These are phyloP conservation scores for Citrus cavaleriei DNA, from an alignment of 345 rosid species.

Conservation along the genomic window DNA sequence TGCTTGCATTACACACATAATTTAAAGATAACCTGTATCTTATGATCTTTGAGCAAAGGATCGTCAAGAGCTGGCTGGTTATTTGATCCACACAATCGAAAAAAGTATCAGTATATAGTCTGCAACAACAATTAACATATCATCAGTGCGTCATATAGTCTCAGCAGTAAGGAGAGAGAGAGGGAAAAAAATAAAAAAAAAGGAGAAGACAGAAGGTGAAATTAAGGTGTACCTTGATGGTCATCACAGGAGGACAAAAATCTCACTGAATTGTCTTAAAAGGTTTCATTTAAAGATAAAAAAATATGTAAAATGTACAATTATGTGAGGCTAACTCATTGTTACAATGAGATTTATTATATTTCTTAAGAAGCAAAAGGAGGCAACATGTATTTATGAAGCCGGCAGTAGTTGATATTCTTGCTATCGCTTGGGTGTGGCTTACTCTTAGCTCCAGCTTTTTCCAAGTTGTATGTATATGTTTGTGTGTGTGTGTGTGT, in stretches of 20 bases:
- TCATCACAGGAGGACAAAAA: not conserved
- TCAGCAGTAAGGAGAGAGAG: too few relatives aligned
- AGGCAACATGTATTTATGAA: not conserved
- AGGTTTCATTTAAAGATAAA: not conserved
- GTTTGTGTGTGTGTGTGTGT: too few relatives aligned
- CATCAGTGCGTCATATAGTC: too few relatives aligned
- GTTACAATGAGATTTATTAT: not conserved
- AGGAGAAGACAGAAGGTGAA: not conserved
- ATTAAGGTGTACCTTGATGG: not conserved
- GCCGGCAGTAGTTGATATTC: not conserved
- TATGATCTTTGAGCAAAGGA: slow-evolving; percentile 21
- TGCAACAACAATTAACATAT: not conserved
- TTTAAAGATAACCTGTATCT: not conserved
- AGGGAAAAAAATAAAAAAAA: too few relatives aligned
- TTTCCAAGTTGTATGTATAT: not conserved
- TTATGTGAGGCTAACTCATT: not conserved
- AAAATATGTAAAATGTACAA: not conserved
- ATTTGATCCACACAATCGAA: not conserved
- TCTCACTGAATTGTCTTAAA: not conserved
- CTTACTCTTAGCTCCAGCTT: too few relatives aligned
- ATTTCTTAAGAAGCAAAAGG: not conserved
- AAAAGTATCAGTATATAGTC: not conserved
- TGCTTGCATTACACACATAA: not conserved
- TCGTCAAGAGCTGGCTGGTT: slow-evolving; percentile 16
- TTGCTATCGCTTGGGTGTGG: not conserved